Evolutionary conservation across 495 filamentous ascomycete species (phyloP), one percentile per base, ranked within the genome.

Genomic region (Venustampulla echinocandica): DNA sequence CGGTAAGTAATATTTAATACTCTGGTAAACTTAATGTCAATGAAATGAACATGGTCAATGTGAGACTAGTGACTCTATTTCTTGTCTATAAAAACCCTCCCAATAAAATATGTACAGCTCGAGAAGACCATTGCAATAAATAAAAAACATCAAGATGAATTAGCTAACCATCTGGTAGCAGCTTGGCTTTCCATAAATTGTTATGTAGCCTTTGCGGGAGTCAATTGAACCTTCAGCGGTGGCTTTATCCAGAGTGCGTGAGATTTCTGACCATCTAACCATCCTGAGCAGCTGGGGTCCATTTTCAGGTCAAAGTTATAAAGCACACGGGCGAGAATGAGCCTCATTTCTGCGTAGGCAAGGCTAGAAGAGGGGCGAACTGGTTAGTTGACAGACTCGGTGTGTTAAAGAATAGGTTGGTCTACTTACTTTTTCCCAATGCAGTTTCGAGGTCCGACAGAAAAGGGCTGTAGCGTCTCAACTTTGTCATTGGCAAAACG

Each of bases 361-460:
- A 77, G 46, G 37, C 47, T 50, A 19, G 33, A 32, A 9, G 9
- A 7, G 19, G 14, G 9, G 23, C 7, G 19, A 9, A 7, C 7
- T 18, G 9, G 7, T 14, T 19, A 9, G 13, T 22, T 20, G 7
- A 14, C 19, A 9, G 10, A 9, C 56, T 2, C 78, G 66, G 32
- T 73, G 73, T 17, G 27, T n/a, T 30, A 30, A 7, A 30, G n/a
- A n/a, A 30, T 7, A 7, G n/a, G n/a, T 30, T n/a, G n/a, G 7
- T 30, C 7, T 4, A 67, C 74, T 59, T 57, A 79, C 74, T 71
- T 73, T 52, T 66, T 64, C 21, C 79, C 80, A 22, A 81, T 62
- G 46, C 79, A 83, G 49, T 80, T 76, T 10, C 81, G 59, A 1
- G 74, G 68, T 0, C 81, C 80, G 18, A 72, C 22, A 19, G 67